phyloP scores from a whole-genome alignment of 2,329 filamentous ascomycete species.

The Tolypocladium pustulatum region DNA sequence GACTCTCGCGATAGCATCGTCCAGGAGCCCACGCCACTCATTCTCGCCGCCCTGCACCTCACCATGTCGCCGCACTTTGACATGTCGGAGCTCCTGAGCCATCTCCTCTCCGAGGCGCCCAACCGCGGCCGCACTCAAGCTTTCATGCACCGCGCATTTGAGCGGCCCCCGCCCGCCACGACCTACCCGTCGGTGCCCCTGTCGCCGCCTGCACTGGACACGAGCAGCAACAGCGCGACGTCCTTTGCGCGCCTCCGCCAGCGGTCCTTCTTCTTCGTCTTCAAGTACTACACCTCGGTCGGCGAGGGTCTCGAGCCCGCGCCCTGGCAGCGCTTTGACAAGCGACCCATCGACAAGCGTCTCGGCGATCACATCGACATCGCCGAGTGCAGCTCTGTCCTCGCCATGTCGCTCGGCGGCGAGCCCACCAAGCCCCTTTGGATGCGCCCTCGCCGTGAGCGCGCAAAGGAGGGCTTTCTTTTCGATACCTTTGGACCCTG shows the following conservation, averaged over 20 bases:
- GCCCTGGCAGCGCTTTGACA: slow-evolving; percentile 48
- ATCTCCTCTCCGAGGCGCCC: slow-evolving; percentile 38
- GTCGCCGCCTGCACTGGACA: slow-evolving; percentile 5
- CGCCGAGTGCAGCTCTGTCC: slow-evolving; percentile 46
- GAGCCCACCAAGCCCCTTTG: slow-evolving; percentile 36
- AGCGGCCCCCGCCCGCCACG: slow-evolving; percentile 9
- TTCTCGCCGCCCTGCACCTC: slow-evolving; percentile 48
- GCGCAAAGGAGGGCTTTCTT: slow-evolving; percentile 37
- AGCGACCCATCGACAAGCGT: slow-evolving; percentile 25
- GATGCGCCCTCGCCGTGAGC: slow-evolving; percentile 36
- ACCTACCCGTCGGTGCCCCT: slow-evolving; percentile 8
- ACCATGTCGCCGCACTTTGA: slow-evolving; percentile 48
- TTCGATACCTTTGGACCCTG: slow-evolving; percentile 50
- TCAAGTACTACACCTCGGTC: slow-evolving; percentile 55
- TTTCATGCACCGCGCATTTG: slow-evolving; percentile 40
- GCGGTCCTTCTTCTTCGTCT: slow-evolving; percentile 50
- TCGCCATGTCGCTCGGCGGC: slow-evolving; percentile 47
- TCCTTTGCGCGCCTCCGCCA: slow-evolving; percentile 30
- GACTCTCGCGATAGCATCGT: slow-evolving; percentile 33
- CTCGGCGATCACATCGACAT: slow-evolving; percentile 44
- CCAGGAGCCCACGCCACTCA: slow-evolving; percentile 48
- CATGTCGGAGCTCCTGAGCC: slow-evolving; percentile 48
- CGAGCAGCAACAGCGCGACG: slow-evolving; percentile 5
- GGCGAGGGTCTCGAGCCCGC: slow-evolving; percentile 44
- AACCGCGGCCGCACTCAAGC: slow-evolving; percentile 34